Evolutionary conservation across 371 early-diverging fungal species (phyloP).

Genomic region (Mucor saturninus): DNA sequence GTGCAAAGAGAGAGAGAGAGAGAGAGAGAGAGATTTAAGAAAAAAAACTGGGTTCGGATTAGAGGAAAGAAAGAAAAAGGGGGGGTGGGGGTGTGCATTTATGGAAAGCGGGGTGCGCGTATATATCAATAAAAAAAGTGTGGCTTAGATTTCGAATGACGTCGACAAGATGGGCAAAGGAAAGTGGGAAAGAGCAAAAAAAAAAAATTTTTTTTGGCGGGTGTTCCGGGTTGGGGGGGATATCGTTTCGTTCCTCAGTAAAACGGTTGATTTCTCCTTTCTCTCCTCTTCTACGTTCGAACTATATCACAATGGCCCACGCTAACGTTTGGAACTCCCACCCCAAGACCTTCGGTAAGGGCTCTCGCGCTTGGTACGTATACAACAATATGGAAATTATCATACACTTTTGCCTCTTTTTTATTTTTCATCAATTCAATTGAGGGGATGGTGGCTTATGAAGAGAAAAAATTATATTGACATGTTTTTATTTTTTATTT

Average conservation of each 20-base stretch:
- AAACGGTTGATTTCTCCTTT: conserved; percentile 19
- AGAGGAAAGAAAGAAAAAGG: too few relatives aligned
- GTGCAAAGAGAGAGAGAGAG: not conserved
- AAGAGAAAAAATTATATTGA: not conserved
- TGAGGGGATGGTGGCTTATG: conserved; percentile 1
- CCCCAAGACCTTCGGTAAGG: conserved; percentile 97
- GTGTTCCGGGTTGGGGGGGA: not conserved
- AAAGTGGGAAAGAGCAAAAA: not conserved
- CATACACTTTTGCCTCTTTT: too few relatives aligned
- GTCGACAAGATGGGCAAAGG: not conserved
- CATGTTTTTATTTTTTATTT: not conserved
- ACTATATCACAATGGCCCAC: conserved; percentile 80
- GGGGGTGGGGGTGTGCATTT: too few relatives aligned
- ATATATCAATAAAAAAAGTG: not conserved
- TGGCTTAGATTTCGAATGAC: conserved; percentile 12
- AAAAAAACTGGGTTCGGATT: too few relatives aligned
- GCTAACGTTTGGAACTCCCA: conserved; percentile 94
- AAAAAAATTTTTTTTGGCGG: conserved; percentile 1
- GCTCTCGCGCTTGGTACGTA: conserved; percentile 93
- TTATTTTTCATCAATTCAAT: not conserved
- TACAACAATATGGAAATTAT: not conserved
- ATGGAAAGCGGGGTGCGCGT: too few relatives aligned
- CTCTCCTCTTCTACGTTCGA: conserved; percentile 26
- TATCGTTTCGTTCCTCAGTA: not conserved
- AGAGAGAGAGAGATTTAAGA: not conserved